Base-by-base conservation (phyloP, 345 rosid genomes). In the Aquilaria yunnanensis region DNA sequence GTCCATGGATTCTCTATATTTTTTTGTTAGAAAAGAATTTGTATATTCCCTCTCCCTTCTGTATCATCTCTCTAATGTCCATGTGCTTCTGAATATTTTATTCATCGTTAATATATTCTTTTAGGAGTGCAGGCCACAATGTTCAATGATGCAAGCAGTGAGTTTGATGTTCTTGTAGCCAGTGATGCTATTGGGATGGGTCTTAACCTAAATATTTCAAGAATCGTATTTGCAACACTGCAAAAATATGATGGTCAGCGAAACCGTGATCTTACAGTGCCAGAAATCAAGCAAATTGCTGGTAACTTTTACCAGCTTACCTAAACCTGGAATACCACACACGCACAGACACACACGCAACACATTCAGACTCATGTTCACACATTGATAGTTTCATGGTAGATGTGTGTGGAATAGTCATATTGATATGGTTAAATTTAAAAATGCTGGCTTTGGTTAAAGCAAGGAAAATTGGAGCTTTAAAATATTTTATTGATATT, bases 181-280 rank as follows among this genome's bases (percentile, higher is more conserved):
- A 89, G 97, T 77, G 98, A 92, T 78, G 98, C 98, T 61, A 89
- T 92, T 59, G 98, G 97, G 70, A 92, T 92, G 98, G 96, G 98
- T 53, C 93, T 92, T 63, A 92, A 92, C 72, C 80, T 92, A 67
- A 87, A 89, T 58, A 92, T 92, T 59, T 89, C 98, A 49, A 83
- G 96, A 80, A 84, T 92, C 41, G 84, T 92, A 73, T 92, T 92
- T 75, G 81, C 96, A 54, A 80, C 89, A 4, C 74, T 92, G 79
- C 31, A 78, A 65, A 92, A 92, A 67, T 89, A 74, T 63, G 96
- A 89, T 68, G 98, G 98, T 58, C 32, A 62, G 14, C 88, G 78
- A 78, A 75, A 74, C 65, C 81, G 96, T 63, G 70, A 82, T 56
- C 81, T 92, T 57, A 89, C 93, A 10, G 74, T 87, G 71, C 71